Evolutionary conservation across 805 yeast species (phyloP).

Genomic region (Spathaspora arborariae): DNA sequence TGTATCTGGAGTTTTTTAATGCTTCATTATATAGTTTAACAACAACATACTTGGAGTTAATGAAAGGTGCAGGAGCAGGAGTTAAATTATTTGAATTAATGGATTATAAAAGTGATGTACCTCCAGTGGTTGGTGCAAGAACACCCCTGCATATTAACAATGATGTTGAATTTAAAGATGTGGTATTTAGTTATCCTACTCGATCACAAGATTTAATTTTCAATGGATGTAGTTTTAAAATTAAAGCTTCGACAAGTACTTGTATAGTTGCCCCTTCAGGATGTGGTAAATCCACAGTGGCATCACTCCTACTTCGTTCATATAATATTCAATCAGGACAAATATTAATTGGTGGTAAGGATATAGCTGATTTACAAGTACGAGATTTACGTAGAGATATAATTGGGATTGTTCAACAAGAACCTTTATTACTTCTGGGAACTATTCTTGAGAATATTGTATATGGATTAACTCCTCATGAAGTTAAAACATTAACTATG

Average conservation of each 20-base stretch:
- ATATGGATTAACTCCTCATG: constrained; percentile 44
- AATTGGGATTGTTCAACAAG: constrained; percentile 62
- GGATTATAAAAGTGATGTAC: constrained; percentile 33
- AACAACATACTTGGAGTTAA: constrained; percentile 42
- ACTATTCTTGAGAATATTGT: constrained; percentile 52
- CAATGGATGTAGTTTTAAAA: constrained; percentile 33
- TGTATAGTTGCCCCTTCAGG: constrained; percentile 57
- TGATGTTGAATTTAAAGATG: constrained; percentile 36
- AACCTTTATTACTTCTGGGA: constrained; percentile 55
- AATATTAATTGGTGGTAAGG: constrained; percentile 49
- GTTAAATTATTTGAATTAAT: constrained; percentile 40
- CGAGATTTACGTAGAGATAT: constrained; percentile 44
- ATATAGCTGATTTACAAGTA: constrained; percentile 46
- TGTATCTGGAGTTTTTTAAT: constrained; percentile 43
- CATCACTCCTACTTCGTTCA: constrained; percentile 49
- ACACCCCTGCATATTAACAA: constrained; percentile 18
- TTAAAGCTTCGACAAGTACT: constrained; percentile 34
- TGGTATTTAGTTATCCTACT: constrained; percentile 40
- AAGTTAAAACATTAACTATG: constrained; percentile 32
- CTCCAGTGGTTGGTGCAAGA: constrained; percentile 32
- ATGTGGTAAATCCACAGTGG: constrained; percentile 59
- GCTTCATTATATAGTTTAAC: constrained; percentile 43
- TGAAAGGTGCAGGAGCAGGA: constrained; percentile 48
- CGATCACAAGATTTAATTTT: constrained; percentile 34
- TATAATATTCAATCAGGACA: constrained; percentile 48